phyloP scores from a whole-genome alignment of 306 rosid genomes.

The Prunus mume region DNA sequence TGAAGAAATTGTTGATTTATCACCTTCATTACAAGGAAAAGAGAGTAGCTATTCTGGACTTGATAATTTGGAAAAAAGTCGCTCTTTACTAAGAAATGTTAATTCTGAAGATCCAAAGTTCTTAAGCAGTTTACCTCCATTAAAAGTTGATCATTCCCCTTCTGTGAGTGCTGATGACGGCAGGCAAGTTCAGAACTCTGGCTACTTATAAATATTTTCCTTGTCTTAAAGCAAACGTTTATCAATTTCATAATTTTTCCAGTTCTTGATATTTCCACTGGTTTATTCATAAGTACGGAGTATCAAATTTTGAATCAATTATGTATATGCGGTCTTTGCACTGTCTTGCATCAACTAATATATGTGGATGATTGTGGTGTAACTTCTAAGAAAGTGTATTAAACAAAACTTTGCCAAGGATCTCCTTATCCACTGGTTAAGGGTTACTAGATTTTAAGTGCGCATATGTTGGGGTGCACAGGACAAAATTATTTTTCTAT shows the following conservation, averaged over 20 bases:
- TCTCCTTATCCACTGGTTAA: not conserved
- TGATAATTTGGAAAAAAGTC: conserved; percentile 46
- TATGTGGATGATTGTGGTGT: not conserved
- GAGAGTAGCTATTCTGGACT: conserved; percentile 15
- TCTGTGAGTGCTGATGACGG: conserved; percentile 39
- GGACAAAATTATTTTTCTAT: not conserved
- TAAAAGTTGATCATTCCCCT: conserved; percentile 32
- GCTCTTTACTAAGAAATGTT: conserved; percentile 34
- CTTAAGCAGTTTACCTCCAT: conserved; percentile 35
- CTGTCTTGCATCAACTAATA: not conserved
- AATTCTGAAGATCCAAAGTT: conserved; percentile 34
- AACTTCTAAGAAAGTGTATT: not conserved
- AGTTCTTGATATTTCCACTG: not conserved
- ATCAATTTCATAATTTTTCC: not conserved
- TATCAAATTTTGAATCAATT: not conserved
- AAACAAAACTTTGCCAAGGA: not conserved
- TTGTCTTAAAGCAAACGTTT: not conserved
- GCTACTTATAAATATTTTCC: not conserved
- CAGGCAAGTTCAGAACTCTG: conserved; percentile 36
- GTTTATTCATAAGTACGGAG: not conserved
- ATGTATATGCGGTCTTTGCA: not conserved
- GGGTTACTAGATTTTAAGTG: not conserved
- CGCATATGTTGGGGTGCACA: not conserved
- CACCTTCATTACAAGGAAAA: not conserved
- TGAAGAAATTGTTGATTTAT: conserved; percentile 32